phyloP scores from a whole-genome alignment of 257 asterid genomes.

The Nicotiana undulata region DNA sequence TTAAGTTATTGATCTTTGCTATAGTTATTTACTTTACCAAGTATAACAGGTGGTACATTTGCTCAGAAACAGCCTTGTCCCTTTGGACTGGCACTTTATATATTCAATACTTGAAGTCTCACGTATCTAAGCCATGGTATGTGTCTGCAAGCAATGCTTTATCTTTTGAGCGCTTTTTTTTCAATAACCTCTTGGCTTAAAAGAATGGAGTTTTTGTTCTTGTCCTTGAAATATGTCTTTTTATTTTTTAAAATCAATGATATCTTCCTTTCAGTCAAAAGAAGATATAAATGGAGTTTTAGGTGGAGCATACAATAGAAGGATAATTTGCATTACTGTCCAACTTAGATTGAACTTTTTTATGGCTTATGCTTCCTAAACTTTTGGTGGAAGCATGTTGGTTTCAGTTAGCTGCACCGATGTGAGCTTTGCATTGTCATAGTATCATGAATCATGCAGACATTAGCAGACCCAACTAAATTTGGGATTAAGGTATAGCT shows the following conservation, averaged over 20 bases:
- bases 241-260: background rate
- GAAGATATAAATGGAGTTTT: background rate
- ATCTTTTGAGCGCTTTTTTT: background rate
- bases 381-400: background rate
- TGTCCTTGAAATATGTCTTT: background rate
- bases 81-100: constrained; percentile 82
- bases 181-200: background rate
- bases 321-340: constrained; percentile 1
- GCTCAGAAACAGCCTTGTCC: constrained; percentile 70
- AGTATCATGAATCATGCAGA: background rate
- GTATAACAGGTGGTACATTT: constrained; percentile 84
- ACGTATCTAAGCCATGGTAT: constrained; percentile 74
- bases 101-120: constrained; percentile 55
- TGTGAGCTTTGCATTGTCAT: background rate
- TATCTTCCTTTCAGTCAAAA: background rate
- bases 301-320: background rate
- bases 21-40: background rate
- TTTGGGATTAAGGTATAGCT: background rate
- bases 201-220: background rate
- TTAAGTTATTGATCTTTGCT: background rate
- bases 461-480: background rate
- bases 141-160: constrained; percentile 14
- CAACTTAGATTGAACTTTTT: background rate
- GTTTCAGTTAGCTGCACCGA: background rate
- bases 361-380: background rate